Percentiles rank a stretch among this genome's conserved stretches.
phyloP scores from a whole-genome alignment of 176 grass and related monocot genomes.

The Calamus simplicifolius region DNA sequence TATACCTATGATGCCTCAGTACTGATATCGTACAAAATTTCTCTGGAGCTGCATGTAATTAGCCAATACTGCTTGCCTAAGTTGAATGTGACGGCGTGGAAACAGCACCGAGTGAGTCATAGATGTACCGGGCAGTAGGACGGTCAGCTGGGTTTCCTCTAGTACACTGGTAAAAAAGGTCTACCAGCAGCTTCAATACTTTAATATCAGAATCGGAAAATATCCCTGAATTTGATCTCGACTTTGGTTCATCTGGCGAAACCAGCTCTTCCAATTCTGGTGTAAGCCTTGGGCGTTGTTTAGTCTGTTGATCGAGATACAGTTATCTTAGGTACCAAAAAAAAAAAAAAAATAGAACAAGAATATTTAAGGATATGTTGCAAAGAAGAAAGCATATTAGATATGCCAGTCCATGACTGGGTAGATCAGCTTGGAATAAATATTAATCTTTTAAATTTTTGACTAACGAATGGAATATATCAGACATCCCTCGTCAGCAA shows the following conservation, averaged over 20 bases:
- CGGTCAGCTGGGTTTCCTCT: constrained; percentile 46
- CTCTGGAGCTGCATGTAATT: not conserved
- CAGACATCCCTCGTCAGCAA: too few species aligned
- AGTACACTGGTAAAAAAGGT: constrained; percentile 83
- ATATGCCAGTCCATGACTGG: too few species aligned
- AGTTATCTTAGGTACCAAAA: too few species aligned
- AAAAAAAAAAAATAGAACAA: too few species aligned
- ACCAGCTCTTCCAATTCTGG: constrained; percentile 67
- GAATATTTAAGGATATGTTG: too few species aligned
- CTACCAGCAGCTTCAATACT: constrained; percentile 62
- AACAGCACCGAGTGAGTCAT: constrained; percentile 44
- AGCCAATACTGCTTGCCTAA: not conserved
- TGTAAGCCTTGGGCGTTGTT: constrained; percentile 67
- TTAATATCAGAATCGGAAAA: constrained; percentile 56
- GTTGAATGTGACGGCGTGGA: constrained; percentile 2
- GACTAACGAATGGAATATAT: too few species aligned
- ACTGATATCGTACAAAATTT: not conserved
- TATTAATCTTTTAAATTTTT: too few species aligned
- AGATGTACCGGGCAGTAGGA: constrained; percentile 61
- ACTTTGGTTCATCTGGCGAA: constrained; percentile 35
- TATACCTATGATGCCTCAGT: too few species aligned
- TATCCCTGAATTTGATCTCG: constrained; percentile 38
- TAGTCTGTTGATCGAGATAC: constrained; percentile 28
- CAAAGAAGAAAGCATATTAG: too few species aligned
- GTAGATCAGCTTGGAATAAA: too few species aligned